Base-by-base conservation (phyloP, 2,329 filamentous ascomycete species). In the Diaporthe velutina region DNA sequence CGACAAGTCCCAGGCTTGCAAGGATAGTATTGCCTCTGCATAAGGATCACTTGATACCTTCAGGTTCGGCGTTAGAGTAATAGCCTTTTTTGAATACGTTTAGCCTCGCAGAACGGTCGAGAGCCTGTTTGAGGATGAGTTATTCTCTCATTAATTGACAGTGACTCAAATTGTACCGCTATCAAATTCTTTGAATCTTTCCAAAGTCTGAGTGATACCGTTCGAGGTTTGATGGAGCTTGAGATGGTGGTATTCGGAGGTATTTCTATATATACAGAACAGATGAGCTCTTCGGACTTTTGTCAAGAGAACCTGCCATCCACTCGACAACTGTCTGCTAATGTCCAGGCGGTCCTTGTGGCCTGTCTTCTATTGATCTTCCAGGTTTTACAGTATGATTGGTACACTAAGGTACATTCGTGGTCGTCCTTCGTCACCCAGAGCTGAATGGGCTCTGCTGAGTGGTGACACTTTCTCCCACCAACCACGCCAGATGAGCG, bases 221-320 rank as follows among this genome's bases (percentile, higher is more conserved):
- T 7, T 15, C 35, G 25, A 10, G 40, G 57, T 13, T 8, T 35
- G 30, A 40, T 48, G 71, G 52, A 35, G 66, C 42, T 48, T 60
- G 52, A 73, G 57, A 61, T 71, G 48, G 33, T 71, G 48, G 33
- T 71, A 54, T 70, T 71, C 12, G 15, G 48, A 50, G 25, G 38
- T 35, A 3, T 33, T 61, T 57, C 30, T 66, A 45, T 45, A 71
- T 73, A 25, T 76, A 76, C 50, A 57, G 57, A 66, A 71, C 30
- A 54, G 72, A 73, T 35, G 5, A 40, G n/a, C 57, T 66, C 42
- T 52, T 40, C 33, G 57, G 66, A 19, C 42, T 35, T 25, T 54
- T 22, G 60, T 48, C 60, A 12, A 19, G n/a, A n/a, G 40, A 42
- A 25, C 60, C 40, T 30, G 33, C 61, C 45, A 38, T 10, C 45